These are phyloP conservation scores for Clavispora carvajalis DNA, from an alignment of 805 yeast genomes.

Conservation along the genomic window DNA sequence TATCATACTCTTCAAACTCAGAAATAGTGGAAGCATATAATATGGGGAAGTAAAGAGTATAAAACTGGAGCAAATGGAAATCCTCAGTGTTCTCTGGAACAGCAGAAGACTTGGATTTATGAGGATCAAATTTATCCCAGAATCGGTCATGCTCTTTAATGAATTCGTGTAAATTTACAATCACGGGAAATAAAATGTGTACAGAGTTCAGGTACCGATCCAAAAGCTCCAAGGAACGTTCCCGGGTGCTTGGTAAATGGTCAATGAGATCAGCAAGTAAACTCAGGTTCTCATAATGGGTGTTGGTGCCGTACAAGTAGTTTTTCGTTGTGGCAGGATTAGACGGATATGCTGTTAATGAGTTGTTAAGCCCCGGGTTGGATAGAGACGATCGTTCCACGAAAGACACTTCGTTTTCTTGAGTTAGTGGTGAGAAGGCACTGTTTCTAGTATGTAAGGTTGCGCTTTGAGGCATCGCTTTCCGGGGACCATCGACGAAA, in stretches of 20 bases:
- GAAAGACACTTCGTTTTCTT: constrained; percentile 1
- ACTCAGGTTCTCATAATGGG: constrained; percentile 30
- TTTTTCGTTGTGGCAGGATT: constrained; percentile 31
- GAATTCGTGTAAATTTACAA: constrained; percentile 43
- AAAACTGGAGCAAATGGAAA: constrained; percentile 40
- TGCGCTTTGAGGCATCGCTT: neutral
- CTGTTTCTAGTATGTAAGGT: neutral
- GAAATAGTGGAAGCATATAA: constrained; percentile 56
- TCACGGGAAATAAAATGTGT: constrained; percentile 50
- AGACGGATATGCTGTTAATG: constrained; percentile 26
- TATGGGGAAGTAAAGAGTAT: constrained; percentile 47
- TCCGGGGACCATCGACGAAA: constrained; percentile 14
- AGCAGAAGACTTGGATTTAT: constrained; percentile 5
- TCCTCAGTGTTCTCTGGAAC: constrained; percentile 18
- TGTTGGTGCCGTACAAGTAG: constrained; percentile 36
- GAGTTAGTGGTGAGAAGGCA: neutral
- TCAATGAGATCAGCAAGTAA: constrained; percentile 33
- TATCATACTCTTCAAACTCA: constrained; percentile 53
- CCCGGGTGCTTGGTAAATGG: constrained; percentile 40
- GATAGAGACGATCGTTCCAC: constrained; percentile 8
- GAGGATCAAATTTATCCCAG: constrained; percentile 35
- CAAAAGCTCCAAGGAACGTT: constrained; percentile 42
- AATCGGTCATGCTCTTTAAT: constrained; percentile 41
- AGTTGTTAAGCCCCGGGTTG: constrained; percentile 21
- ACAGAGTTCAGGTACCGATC: constrained; percentile 47